A percentile compares a stretch with the other conserved stretches of the same genome.
These are phyloP conservation scores for Gossypium ekmanianum DNA, from an alignment of 345 rosid species.

Conservation along the genomic window DNA sequence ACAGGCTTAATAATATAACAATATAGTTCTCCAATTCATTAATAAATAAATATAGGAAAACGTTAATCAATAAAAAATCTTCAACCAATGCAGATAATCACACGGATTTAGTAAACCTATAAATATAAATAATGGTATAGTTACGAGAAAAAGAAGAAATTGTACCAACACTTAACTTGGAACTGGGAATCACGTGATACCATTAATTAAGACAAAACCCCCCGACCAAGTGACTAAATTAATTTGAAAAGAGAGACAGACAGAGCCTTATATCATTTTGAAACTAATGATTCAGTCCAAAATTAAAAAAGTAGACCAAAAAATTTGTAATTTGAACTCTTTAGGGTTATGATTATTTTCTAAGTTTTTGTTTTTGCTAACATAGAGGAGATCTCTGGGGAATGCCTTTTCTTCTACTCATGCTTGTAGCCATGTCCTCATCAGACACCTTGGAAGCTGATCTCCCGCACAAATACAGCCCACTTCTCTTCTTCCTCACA, in stretches of 20 bases:
- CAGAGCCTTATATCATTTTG: conserved; percentile 14
- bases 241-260: conserved; percentile 16
- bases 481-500: conserved; percentile 77
- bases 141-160: not conserved
- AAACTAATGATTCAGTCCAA: conserved; percentile 24
- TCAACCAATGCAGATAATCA: not conserved
- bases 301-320: not conserved
- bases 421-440: conserved; percentile 60
- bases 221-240: conserved; percentile 56
- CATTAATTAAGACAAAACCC: conserved; percentile 65
- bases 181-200: conserved; percentile 85
- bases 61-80: not conserved
- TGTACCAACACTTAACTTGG: conserved; percentile 31
- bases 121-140: not conserved
- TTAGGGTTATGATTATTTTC: not conserved
- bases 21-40: not conserved
- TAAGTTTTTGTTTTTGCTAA: conserved; percentile 23
- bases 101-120: not conserved
- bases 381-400: conserved; percentile 93
- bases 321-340: not conserved
- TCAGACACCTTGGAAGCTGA: conserved; percentile 47
- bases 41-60: too few relatives aligned
- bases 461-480: conserved; percentile 54
- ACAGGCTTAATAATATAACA: not conserved
- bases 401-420: conserved; percentile 83